phyloP scores from a whole-genome alignment of 23 red algal species.

The Rhodosorus marinus region DNA sequence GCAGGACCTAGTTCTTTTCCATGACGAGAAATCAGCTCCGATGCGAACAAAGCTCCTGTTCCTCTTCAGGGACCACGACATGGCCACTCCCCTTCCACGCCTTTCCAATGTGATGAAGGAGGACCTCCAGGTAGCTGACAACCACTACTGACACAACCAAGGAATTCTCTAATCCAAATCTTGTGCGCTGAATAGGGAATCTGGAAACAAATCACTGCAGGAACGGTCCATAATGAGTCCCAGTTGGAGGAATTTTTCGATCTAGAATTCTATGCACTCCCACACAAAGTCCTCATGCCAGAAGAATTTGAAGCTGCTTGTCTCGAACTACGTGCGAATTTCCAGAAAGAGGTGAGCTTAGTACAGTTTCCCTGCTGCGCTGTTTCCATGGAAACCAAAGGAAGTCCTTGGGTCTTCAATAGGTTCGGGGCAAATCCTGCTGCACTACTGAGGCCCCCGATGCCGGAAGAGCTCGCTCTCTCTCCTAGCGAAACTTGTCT shows the following conservation, averaged over 20 bases:
- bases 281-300: constrained; percentile 56
- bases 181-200: constrained; percentile 12
- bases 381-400: too few species aligned
- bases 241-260: constrained; percentile 66
- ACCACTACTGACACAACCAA: constrained; percentile 78
- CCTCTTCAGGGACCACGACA: constrained; percentile 85
- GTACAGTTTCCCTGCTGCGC: too few species aligned
- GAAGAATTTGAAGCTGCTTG: neutral
- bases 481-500: too few species aligned
- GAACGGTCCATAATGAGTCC: too few species aligned
- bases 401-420: too few species aligned
- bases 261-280: constrained; percentile 59
- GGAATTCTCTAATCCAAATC: constrained; percentile 46
- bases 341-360: too few species aligned
- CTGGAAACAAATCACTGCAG: too few species aligned
- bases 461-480: too few species aligned
- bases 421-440: too few species aligned
- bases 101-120: constrained; percentile 33
- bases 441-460: too few species aligned
- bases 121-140: constrained; percentile 64
- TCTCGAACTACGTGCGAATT: neutral
- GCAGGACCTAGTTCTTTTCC: constrained; percentile 76
- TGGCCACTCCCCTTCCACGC: constrained; percentile 48
- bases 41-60: constrained; percentile 73
- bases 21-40: constrained; percentile 9